Evolutionary conservation across 2,329 filamentous ascomycete species (phyloP), one percentile per base, ranked within the genome.

Genomic region (Diaporthe citri): DNA sequence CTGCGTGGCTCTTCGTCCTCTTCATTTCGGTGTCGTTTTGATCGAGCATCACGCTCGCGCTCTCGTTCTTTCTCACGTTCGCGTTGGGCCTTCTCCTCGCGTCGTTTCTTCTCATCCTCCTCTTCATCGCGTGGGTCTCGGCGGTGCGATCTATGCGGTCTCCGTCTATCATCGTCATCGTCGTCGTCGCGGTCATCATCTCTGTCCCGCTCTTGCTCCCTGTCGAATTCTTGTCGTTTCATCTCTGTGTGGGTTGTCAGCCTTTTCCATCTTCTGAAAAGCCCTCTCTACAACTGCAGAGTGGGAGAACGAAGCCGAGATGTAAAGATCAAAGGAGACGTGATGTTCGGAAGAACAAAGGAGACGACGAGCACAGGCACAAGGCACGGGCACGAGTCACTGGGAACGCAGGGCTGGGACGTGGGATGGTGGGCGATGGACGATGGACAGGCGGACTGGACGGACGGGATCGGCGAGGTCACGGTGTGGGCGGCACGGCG

Each of bases 201-300:
- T 28, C 71, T 55, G n/a, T 76, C 75, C 15, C 77, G 72, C 39
- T 78, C 77, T 46, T 67, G 69, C 15, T 83, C 81, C 22, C 76
- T 83, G 62, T 86, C 86, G 69, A 80, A 79, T 76, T 88, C 86
- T 73, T 85, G 86, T 73, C 85, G 83, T 46, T 83, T 83, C 73
- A 81, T 83, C 57, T 85, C 84, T 85, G 76, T 76, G 51, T 48
- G 78, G 74, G 66, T 76, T 70, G 70, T 81, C 74, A 80, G 79
- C 77, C 77, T 69, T 75, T 76, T 69, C 74, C 71, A 72, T 71
- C 60, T 71, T 70, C 75, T 62, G 41, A 59, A 56, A 36, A 41
- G 20, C 34, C 43, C 34, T 13, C 51, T 69, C 70, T 76, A 71
- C 71, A 74, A 73, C 51, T 74, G 66, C 69, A 76, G 57, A 74